Evolutionary conservation across 768 basidiomycete species (phyloP), one percentile per base, ranked within the genome.

Genomic region (Suillus cothurnatus): DNA sequence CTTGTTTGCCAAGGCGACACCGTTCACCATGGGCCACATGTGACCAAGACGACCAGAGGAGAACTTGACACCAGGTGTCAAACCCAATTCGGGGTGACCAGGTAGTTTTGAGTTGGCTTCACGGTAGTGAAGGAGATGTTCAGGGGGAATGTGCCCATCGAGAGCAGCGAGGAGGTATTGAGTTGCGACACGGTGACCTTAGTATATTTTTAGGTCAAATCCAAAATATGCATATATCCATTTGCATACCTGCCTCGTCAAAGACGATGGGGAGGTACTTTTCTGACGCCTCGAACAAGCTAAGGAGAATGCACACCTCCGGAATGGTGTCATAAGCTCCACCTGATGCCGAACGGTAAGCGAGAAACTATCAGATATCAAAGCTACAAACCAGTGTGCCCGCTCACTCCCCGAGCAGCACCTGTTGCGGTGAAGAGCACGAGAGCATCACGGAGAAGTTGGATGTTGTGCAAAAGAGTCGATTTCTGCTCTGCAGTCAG

Each of bases 61-160:
- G 79, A 95, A 95, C 77, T 94, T 93, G 78, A 95, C 86, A 34
- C 94, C 94, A n/a, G 94, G 94, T 0, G 94, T 95, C 65, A 95
- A 81, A 28, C 94, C 94, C 8, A 95, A 82, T 78, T 95, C 94
- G 17, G 94, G 94, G 72, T 95, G 94, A 17, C 93, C 94, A 3
- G 94, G 94, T 39, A 95, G 88, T 71, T 91, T 90, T 39, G 92
- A 90, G 77, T 94, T 85, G 64, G 94, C 94, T 72, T 88, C 90
- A 60, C 94, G 91, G 77, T 95, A 95, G 73, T 90, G 89, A 4
- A 95, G 78, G 56, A 95, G 86, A 43, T 94, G 91, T 70, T 92
- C 91, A 2, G 84, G 79, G 14, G 92, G 86, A 39, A 95, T 64
- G 31, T 85, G 74, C 0, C 92, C 92, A 39, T 93, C 88, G 15